These are phyloP conservation scores for Plasmodium blacklocki DNA, from an alignment of 169 alveolate genomes.

Conservation along the genomic window DNA sequence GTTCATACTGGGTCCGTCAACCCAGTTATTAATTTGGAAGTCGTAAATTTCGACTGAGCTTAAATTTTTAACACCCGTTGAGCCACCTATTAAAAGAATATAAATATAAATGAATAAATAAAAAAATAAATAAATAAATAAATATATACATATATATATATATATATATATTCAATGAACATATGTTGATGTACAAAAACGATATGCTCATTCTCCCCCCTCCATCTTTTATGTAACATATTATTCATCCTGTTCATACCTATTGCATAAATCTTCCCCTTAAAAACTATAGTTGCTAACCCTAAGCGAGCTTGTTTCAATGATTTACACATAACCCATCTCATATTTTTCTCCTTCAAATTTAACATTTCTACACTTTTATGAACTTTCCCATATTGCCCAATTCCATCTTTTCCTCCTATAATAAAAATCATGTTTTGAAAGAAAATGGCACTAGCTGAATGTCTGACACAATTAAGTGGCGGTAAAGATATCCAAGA, in stretches of 20 bases:
- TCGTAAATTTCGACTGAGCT: constrained; percentile 74
- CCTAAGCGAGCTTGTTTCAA: constrained; percentile 73
- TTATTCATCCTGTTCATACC: constrained; percentile 33
- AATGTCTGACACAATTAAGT: constrained; percentile 67
- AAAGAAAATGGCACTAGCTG: constrained; percentile 69
- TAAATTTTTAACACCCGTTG: constrained; percentile 61
- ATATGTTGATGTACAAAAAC: not conserved
- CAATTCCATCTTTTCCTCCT: constrained; percentile 76
- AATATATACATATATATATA: too few species aligned
- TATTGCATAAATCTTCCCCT: constrained; percentile 65
- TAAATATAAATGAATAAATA: not conserved
- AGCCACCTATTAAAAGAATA: constrained; percentile 46
- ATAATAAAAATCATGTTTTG: constrained; percentile 44
- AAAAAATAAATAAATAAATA: too few species aligned
- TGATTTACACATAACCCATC: constrained; percentile 58
- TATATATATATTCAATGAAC: too few species aligned
- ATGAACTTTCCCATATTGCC: constrained; percentile 67
- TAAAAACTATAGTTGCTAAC: constrained; percentile 42
- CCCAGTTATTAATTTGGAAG: constrained; percentile 38
- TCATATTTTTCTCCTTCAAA: constrained; percentile 68
- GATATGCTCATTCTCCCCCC: not conserved
- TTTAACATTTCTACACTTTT: constrained; percentile 74
- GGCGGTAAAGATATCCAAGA: constrained; percentile 75
- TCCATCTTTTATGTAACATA: too few species aligned
- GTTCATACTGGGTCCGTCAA: constrained; percentile 53